Conservation (phyloP, 805 yeast species). For the Nakazawaea anatomiae region DNA sequence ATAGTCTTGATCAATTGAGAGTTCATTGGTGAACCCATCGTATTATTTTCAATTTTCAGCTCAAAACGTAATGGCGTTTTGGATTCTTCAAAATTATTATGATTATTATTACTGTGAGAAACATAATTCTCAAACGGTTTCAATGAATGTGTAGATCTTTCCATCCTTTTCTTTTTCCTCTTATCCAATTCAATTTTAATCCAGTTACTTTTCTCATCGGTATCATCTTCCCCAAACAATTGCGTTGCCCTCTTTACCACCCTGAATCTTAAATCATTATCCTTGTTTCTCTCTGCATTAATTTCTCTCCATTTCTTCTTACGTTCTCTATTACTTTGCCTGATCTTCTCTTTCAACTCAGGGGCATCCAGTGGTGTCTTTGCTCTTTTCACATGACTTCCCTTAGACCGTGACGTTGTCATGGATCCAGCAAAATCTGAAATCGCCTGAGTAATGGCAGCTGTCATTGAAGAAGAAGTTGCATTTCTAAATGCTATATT, state of each 20-base stretch:
- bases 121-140: slow-evolving; percentile 9
- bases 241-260: slow-evolving; percentile 65
- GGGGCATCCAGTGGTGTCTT: slow-evolving; percentile 3
- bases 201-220: slow-evolving; percentile 57
- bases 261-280: slow-evolving; percentile 78
- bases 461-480: slow-evolving; percentile 8
- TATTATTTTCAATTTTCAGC: slow-evolving; percentile 16
- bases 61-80: background rate
- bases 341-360: slow-evolving; percentile 48
- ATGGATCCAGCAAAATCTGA: slow-evolving; percentile 2
- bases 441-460: slow-evolving; percentile 11
- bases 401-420: background rate
- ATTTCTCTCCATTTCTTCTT: slow-evolving; percentile 82
- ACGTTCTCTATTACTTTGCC: slow-evolving; percentile 67
- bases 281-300: slow-evolving; percentile 76
- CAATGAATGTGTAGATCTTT: slow-evolving; percentile 29
- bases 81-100: background rate
- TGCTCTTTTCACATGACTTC: background rate
- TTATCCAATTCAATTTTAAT: slow-evolving; percentile 64
- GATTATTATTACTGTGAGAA: background rate
- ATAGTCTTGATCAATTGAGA: background rate
- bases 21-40: slow-evolving; percentile 10
- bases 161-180: slow-evolving; percentile 55
- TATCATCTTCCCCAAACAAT: slow-evolving; percentile 57
- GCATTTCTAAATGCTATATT: background rate